Evolutionary conservation across 2,329 filamentous ascomycete species (phyloP).

Genomic region (Sarocladium brachiariae): DNA sequence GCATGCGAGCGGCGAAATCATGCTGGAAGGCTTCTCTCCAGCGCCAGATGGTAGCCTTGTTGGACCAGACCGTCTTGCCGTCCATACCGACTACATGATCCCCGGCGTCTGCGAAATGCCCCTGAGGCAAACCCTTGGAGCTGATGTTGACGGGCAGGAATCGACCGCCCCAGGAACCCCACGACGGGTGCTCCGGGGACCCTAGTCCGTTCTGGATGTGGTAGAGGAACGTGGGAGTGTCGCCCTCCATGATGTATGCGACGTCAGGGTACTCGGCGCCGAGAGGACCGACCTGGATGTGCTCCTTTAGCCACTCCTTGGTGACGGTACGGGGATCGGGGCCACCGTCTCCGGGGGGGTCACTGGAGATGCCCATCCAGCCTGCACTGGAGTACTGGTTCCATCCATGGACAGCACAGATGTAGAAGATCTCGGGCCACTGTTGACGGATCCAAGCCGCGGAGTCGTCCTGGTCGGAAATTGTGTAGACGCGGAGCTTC

Average conservation of each 20-base stretch:
- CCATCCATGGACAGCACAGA: slow-evolving; percentile 48
- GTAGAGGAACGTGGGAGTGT: slow-evolving; percentile 43
- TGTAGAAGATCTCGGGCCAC: slow-evolving; percentile 50
- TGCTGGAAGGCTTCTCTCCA: slow-evolving; percentile 34
- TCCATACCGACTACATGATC: slow-evolving; percentile 22
- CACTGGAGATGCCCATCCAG: slow-evolving; percentile 49
- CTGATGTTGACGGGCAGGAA: slow-evolving; percentile 27
- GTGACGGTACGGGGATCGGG: slow-evolving; percentile 41
- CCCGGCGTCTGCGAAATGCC: slow-evolving; percentile 24
- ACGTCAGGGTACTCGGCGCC: slow-evolving; percentile 39
- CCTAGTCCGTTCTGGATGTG: slow-evolving; percentile 22
- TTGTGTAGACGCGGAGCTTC: slow-evolving; percentile 45
- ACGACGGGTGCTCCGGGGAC: slow-evolving; percentile 37
- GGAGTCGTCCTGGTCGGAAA: slow-evolving; percentile 53
- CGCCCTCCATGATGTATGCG: slow-evolving; percentile 46
- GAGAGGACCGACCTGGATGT: slow-evolving; percentile 43
- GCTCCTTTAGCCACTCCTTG: slow-evolving; percentile 42
- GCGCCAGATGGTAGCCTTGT: slow-evolving; percentile 33
- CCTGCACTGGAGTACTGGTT: slow-evolving; percentile 46
- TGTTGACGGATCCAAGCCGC: slow-evolving; percentile 47
- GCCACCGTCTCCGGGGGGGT: slow-evolving; percentile 15
- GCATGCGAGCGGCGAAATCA: slow-evolving; percentile 35
- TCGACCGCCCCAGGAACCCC: slow-evolving; percentile 43
- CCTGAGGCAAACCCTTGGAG: slow-evolving; percentile 14
- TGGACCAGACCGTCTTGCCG: slow-evolving; percentile 19